Evolutionary conservation across 345 rosid genomes (phyloP).

Genomic region (Eucalyptus dawsonii): DNA sequence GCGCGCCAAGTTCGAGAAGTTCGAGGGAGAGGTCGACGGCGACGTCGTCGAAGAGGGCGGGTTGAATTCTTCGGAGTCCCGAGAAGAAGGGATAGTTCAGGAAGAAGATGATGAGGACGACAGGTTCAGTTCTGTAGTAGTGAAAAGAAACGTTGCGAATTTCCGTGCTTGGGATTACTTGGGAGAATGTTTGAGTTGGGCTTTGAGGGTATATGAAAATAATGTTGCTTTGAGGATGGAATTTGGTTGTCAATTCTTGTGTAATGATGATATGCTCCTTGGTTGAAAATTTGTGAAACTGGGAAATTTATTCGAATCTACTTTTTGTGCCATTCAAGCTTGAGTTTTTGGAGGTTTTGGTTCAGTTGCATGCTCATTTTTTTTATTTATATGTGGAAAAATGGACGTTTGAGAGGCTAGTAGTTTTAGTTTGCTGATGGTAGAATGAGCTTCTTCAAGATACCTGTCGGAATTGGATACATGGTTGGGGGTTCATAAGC

Average conservation of each 20-base stretch:
- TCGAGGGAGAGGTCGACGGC: constrained; percentile 43
- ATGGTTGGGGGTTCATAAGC: not conserved
- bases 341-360: not conserved
- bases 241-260: not conserved
- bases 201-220: not conserved
- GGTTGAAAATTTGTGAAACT: not conserved
- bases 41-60: constrained; percentile 20
- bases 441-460: not conserved
- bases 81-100: not conserved
- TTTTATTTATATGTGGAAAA: not conserved
- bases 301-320: not conserved
- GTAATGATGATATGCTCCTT: not conserved
- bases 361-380: not conserved
- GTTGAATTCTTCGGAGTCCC: constrained; percentile 3
- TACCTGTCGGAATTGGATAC: not conserved
- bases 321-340: not conserved
- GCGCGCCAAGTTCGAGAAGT: constrained; percentile 71
- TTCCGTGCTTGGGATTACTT: too few relatives aligned
- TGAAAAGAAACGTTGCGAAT: too few relatives aligned
- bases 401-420: not conserved
- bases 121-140: too few relatives aligned
- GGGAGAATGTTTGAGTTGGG: too few relatives aligned
- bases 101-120: too few relatives aligned
- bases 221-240: not conserved
- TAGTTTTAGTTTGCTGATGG: not conserved